Percentiles rank a stretch among this genome's conserved stretches.
phyloP scores from a whole-genome alignment of 768 basidiomycete species.

The Panaeolus cyanescens region DNA sequence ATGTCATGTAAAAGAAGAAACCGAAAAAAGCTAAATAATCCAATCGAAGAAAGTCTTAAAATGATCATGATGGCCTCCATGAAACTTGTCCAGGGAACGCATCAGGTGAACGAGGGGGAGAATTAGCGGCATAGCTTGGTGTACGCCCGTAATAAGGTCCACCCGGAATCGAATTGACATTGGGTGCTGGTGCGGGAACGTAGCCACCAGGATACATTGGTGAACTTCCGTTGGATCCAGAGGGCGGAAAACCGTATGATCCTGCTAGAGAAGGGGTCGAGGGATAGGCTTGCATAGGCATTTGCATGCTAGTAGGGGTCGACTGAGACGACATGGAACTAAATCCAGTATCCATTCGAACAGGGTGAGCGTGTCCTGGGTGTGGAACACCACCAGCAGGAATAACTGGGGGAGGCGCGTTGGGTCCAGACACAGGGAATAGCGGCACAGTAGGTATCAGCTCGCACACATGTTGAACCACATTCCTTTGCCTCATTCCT shows the following conservation, averaged over 20 bases:
- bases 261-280: background rate
- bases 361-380: background rate
- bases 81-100: background rate
- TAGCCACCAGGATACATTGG: background rate
- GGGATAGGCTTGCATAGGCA: background rate
- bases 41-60: background rate
- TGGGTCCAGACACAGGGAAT: slow-evolving; percentile 32
- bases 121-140: background rate
- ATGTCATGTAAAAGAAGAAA: background rate
- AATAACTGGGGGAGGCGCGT: background rate
- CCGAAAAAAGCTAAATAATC: background rate
- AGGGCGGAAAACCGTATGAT: background rate
- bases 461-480: slow-evolving; percentile 77
- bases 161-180: background rate
- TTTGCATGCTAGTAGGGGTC: background rate
- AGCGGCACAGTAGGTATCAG: slow-evolving; percentile 77
- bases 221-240: background rate
- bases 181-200: background rate
- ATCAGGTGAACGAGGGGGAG: background rate
- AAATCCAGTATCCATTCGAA: background rate
- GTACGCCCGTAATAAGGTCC: background rate
- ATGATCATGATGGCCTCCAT: background rate
- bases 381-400: background rate
- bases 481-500: slow-evolving; percentile 42
- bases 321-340: background rate